Conservation (phyloP, 371 early-diverging fungal genomes). For the Paraphysoderma sedebokerense region DNA sequence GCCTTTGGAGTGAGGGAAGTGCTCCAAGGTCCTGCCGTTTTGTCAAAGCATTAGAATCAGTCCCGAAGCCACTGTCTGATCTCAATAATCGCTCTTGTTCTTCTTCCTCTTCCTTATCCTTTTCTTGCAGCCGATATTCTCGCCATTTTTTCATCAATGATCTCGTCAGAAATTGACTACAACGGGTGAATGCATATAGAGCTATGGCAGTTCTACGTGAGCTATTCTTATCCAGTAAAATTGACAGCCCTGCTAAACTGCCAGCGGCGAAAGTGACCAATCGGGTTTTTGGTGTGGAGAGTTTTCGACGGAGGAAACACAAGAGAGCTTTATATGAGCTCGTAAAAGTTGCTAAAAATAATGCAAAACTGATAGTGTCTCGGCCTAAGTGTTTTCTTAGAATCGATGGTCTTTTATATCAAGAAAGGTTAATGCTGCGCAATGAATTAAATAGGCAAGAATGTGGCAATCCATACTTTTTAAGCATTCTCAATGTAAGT, state of each 20-base stretch:
- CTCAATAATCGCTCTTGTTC: not conserved
- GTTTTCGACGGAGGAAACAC: conserved; percentile 40
- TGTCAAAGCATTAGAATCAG: not conserved
- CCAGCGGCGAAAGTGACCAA: conserved; percentile 51
- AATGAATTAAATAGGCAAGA: not conserved
- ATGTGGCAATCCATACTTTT: conserved; percentile 18
- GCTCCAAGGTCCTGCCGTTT: not conserved
- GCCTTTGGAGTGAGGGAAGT: not conserved
- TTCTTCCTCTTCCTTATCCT: not conserved
- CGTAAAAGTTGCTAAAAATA: conserved; percentile 60
- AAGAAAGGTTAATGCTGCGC: not conserved
- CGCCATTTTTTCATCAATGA: not conserved
- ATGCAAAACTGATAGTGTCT: conserved; percentile 62
- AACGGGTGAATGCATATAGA: conserved; percentile 58
- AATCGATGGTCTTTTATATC: conserved; percentile 20
- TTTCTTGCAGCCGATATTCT: not conserved
- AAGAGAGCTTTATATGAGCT: conserved; percentile 60
- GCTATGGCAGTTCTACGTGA: conserved; percentile 55
- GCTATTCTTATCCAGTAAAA: conserved; percentile 47
- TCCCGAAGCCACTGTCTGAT: not conserved
- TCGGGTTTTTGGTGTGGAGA: not conserved
- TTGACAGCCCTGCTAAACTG: conserved; percentile 45
- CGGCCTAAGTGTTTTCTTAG: conserved; percentile 37
- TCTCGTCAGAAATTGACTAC: conserved; percentile 34
- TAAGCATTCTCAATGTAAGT: conserved; percentile 41